Evolutionary conservation across 2,329 filamentous ascomycete genomes (phyloP).

Genomic region (Alternaria sp.): DNA sequence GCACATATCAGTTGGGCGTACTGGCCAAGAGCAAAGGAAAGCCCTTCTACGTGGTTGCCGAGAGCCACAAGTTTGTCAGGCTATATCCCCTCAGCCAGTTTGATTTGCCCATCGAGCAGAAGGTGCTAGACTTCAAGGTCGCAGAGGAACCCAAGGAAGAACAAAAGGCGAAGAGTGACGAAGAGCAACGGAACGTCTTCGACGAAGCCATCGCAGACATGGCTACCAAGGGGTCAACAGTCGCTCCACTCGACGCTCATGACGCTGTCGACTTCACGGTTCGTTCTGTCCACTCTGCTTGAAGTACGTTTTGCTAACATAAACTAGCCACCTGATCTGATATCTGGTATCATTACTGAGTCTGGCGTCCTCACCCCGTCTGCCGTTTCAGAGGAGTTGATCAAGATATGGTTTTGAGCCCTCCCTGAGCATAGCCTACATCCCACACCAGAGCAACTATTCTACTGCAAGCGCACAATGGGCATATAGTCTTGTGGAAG

Average conservation of each 20-base stretch:
- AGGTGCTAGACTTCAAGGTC: constrained; percentile 76
- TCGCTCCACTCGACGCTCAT: constrained; percentile 39
- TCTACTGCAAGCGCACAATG: not conserved
- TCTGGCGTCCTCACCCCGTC: constrained; percentile 74
- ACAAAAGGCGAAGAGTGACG: constrained; percentile 13
- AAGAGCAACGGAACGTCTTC: constrained; percentile 53
- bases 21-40: constrained; percentile 76
- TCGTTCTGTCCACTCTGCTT: constrained; percentile 31
- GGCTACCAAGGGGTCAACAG: constrained; percentile 29
- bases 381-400: constrained; percentile 74
- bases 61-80: constrained; percentile 96
- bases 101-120: constrained; percentile 81
- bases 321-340: constrained; percentile 69
- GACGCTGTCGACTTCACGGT: constrained; percentile 76
- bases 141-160: constrained; percentile 48
- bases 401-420: constrained; percentile 65
- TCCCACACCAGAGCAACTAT: constrained; percentile 11
- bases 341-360: constrained; percentile 79
- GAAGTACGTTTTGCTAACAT: constrained; percentile 7
- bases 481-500: not conserved
- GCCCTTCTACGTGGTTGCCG: constrained; percentile 88
- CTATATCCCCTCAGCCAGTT: constrained; percentile 84
- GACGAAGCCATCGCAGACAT: constrained; percentile 51
- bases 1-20: constrained; percentile 84
- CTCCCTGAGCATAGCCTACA: constrained; percentile 19